Percentiles rank a stretch among this genome's conserved stretches.
Conservation (phyloP, 225 moss, liverwort and hornwort species). For the Neckera pumila region DNA sequence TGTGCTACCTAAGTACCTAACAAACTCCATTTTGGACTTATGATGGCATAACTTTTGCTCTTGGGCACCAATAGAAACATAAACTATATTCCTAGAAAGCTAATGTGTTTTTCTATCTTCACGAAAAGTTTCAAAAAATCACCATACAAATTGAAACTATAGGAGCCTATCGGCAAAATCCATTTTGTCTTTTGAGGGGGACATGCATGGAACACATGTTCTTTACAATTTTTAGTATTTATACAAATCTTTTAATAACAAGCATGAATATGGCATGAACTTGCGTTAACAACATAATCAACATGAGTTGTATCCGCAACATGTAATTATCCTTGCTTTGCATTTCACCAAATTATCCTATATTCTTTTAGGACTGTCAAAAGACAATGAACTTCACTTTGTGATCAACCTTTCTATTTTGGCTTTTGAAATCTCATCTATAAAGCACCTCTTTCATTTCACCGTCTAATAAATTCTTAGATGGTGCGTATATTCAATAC, state of each 20-base stretch:
- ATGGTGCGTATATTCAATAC: neutral
- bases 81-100: no score
- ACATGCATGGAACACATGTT: no score
- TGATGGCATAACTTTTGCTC: no score
- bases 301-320: neutral
- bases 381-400: neutral
- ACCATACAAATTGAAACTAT: no score
- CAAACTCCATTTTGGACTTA: no score
- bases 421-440: neutral
- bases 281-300: neutral
- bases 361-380: neutral
- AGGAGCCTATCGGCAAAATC: no score
- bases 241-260: neutral
- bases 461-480: neutral
- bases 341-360: neutral
- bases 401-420: neutral
- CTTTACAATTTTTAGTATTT: no score
- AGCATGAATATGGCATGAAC: neutral
- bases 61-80: no score
- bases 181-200: no score
- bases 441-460: neutral
- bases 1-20: no score
- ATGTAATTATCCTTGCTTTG: neutral
- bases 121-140: no score
- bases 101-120: no score